Percentiles rank a stretch among this genome's conserved stretches.
phyloP scores from a whole-genome alignment of 2,329 filamentous ascomycete genomes.

The Claviceps sorghi region DNA sequence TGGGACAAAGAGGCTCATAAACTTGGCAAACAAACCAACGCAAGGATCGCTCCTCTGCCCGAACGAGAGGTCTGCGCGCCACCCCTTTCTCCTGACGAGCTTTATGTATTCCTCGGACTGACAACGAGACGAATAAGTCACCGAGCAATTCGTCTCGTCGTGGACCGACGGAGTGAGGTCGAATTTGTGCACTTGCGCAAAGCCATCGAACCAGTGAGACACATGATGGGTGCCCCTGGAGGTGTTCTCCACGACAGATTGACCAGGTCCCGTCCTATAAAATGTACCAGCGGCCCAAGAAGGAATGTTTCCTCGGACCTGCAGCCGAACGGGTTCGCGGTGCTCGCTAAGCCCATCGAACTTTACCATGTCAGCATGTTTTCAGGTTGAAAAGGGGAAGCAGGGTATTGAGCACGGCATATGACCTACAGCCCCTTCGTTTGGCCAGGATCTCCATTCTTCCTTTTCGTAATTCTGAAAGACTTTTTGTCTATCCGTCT shows the following conservation, averaged over 20 bases:
- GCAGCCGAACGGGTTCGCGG: conserved; percentile 46
- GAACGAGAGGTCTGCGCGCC: conserved; percentile 45
- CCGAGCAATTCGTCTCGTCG: conserved; percentile 17
- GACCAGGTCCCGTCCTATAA: conserved; percentile 61
- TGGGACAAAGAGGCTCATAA: conserved; percentile 44
- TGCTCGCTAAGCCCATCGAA: conserved; percentile 56
- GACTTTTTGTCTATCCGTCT: conserved; percentile 12
- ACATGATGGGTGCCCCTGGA: conserved; percentile 44
- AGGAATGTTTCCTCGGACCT: conserved; percentile 53
- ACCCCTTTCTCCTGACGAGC: conserved; percentile 44
- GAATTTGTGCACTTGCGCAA: conserved; percentile 58
- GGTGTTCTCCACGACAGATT: conserved; percentile 43
- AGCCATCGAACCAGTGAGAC: conserved; percentile 72
- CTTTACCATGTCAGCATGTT: conserved; percentile 22
- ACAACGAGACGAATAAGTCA: conserved; percentile 57
- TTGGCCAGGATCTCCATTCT: conserved; percentile 31
- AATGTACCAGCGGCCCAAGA: conserved; percentile 55
- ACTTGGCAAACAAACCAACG: conserved; percentile 55
- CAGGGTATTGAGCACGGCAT: neutral
- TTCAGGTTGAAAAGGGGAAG: too few species aligned
- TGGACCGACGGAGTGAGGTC: conserved; percentile 39
- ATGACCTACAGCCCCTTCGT: conserved; percentile 28
- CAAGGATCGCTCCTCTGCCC: conserved; percentile 62
- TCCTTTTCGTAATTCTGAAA: conserved; percentile 15
- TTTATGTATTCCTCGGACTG: conserved; percentile 51